Evolutionary conservation across 164 flowering plant genomes (phyloP).

Genomic region (Vitis vinifera): ASM3070453v1 NC_081815.1:19198001-19198500

Average conservation of each 20-base stretch:
- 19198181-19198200: constrained; percentile 45
- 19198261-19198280: constrained; percentile 24
- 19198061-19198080: neutral
- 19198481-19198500: constrained; percentile 22
- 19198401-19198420: constrained; percentile 30
- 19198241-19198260: constrained; percentile 27
- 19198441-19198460: constrained; percentile 29
- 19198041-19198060: too few relatives aligned
- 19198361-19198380: neutral
- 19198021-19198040: too few relatives aligned
- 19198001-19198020: too few relatives aligned
- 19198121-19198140: constrained; percentile 38
- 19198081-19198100: constrained; percentile 16
- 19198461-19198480: constrained; percentile 31
- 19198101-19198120: constrained; percentile 29
- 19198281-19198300: constrained; percentile 17
- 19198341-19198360: too few relatives aligned
- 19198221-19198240: constrained; percentile 24
- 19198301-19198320: too few relatives aligned
- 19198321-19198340: too few relatives aligned
- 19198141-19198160: constrained; percentile 41
- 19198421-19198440: constrained; percentile 27
- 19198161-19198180: constrained; percentile 46
- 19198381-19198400: constrained; percentile 22
- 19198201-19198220: constrained; percentile 36